phyloP scores from a whole-genome alignment of 345 rosid genomes.

The Tarenaya hassleriana region DNA sequence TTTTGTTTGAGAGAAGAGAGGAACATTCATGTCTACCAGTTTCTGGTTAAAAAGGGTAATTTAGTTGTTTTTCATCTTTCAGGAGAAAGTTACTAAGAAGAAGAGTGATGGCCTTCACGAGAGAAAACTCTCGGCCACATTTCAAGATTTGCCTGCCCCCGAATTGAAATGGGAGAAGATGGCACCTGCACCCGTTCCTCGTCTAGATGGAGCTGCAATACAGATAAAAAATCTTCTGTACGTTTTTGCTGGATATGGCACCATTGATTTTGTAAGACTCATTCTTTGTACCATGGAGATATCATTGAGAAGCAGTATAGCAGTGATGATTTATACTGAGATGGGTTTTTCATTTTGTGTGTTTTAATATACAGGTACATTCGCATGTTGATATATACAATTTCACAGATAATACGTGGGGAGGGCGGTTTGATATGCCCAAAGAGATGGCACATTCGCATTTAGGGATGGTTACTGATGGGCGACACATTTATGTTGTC shows the following conservation, averaged over 20 bases:
- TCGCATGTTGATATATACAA: constrained; percentile 88
- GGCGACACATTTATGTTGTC: constrained; percentile 72
- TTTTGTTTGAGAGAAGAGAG: neutral
- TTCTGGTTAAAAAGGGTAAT: constrained; percentile 4
- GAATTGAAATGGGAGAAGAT: constrained; percentile 81
- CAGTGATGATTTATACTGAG: neutral
- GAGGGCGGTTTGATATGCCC: constrained; percentile 91
- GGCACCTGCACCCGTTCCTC: constrained; percentile 87
- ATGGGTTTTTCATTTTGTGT: constrained; percentile 7
- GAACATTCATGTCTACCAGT: neutral
- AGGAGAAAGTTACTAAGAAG: constrained; percentile 34
- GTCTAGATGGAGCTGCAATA: constrained; percentile 84
- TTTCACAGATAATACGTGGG: constrained; percentile 76
- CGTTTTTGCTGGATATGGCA: constrained; percentile 94
- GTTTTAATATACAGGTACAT: constrained; percentile 53
- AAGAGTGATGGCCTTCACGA: constrained; percentile 28
- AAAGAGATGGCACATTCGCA: constrained; percentile 99
- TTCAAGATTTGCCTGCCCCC: constrained; percentile 84
- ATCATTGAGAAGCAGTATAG: constrained; percentile 2
- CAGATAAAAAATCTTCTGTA: constrained; percentile 71
- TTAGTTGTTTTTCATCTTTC: constrained; percentile 12
- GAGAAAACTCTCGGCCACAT: constrained; percentile 77
- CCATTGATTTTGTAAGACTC: constrained; percentile 61
- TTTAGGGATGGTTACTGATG: constrained; percentile 96
- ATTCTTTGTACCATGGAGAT: constrained; percentile 3